Evolutionary conservation across 441 rosid species (phyloP), one percentile per base, ranked within the genome.

Genomic region (Populus hybrid): DNA sequence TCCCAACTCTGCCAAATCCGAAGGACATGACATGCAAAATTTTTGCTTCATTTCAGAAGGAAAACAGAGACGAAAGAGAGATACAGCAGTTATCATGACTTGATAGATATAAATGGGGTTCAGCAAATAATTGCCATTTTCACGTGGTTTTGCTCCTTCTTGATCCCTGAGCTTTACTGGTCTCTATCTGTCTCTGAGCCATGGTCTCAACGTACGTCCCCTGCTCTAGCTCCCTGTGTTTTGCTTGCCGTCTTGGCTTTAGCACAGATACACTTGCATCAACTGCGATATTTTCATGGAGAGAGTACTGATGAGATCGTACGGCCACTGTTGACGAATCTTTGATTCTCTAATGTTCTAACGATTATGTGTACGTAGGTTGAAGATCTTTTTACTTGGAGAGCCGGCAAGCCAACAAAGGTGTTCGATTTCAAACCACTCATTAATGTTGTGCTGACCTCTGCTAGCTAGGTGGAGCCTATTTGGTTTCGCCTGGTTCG

Each of bases 101-200:
- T 0, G 40, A 36, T 38, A 65, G 70, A 67, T 67, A 40, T 46
- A 71, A 42, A 71, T 36, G 24, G 6, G 6, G 57, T 14, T 14
- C 74, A 24, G 64, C 21, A 70, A 42, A 71, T 71, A 24, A 71
- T 71, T 71, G 64, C 1, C 5, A 71, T 3, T 71, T 71, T 71
- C 74, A 28, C 30, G 30, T 28, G 30, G 30, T 28, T 28, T 28
- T 28, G 30, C 30, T 28, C 30, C 30, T 28, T n/a, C 7, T 6
- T 26, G 59, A 7, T 40, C 1, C 32, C 32, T 26, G 38, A 28
- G 34, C 61, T 24, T 6, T 0, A 0, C 61, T 26, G 6, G 6
- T 4, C 14, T 64, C 68, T 65, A 0, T 1, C 68, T n/a, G 6
- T 10, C 16, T 1, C 32, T 10, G 30, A 65, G 5, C 6, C 2